Percentiles rank a stretch among this genome's conserved stretches.
Conservation (phyloP, 1,284 basidiomycete species). For the Ceratorhiza oryzae-sativae region DNA sequence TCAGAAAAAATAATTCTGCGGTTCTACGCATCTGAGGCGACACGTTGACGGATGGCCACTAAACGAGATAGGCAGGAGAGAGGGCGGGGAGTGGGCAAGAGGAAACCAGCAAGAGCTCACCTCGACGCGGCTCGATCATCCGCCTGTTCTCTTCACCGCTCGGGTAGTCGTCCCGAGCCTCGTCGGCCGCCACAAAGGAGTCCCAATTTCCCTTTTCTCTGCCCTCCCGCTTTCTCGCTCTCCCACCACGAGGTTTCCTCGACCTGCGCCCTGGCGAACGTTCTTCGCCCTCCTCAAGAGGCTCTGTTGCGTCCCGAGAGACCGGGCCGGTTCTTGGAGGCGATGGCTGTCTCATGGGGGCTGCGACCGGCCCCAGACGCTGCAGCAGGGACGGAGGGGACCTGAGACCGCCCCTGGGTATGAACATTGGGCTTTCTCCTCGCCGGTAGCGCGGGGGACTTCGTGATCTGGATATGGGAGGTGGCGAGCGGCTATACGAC, state of each 20-base stretch:
- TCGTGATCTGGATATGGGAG: constrained; percentile 4
- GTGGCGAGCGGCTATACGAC: constrained; percentile 29
- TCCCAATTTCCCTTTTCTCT: constrained; percentile 20
- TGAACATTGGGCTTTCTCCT: constrained; percentile 32
- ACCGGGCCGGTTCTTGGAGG: constrained; percentile 13
- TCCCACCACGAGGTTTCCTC: constrained; percentile 17
- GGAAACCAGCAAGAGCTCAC: too few species aligned
- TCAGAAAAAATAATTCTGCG: background rate
- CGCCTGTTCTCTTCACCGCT: constrained; percentile 8
- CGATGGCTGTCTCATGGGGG: constrained; percentile 18
- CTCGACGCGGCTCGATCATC: constrained; percentile 9
- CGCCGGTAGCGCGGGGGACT: constrained; percentile 21
- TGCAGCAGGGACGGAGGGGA: constrained; percentile 28
- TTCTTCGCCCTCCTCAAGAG: constrained; percentile 35
- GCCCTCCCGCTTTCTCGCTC: constrained; percentile 10
- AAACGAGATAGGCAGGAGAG: background rate
- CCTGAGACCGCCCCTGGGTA: constrained; percentile 30
- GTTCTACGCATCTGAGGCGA: background rate
- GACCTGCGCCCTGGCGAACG: constrained; percentile 24
- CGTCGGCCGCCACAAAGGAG: constrained; percentile 24
- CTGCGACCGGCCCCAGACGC: constrained; percentile 24
- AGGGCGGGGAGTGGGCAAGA: background rate
- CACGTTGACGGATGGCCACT: background rate
- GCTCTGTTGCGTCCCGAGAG: constrained; percentile 19
- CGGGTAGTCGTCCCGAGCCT: constrained; percentile 20